Evolutionary conservation across 2,329 filamentous ascomycete species (phyloP).

Genomic region (Acephala macrosclerotiorum): DNA sequence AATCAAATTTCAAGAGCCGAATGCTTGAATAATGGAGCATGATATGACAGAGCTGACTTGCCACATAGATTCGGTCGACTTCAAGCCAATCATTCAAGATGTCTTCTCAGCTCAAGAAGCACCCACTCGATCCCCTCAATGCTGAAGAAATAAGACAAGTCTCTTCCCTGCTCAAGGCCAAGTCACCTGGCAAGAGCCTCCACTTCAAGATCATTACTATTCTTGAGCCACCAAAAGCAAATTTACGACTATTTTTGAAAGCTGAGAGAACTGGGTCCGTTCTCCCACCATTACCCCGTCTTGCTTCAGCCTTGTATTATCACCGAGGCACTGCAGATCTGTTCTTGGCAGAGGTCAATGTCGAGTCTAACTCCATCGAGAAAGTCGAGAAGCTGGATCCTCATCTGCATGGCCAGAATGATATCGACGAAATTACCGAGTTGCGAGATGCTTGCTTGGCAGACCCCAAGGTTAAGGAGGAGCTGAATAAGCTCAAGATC

Average conservation of each 20-base stretch:
- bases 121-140: constrained; percentile 37
- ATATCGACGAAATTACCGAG: constrained; percentile 36
- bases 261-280: constrained; percentile 33
- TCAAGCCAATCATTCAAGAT: constrained; percentile 9
- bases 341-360: constrained; percentile 34
- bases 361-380: constrained; percentile 27
- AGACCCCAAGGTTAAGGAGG: constrained; percentile 32
- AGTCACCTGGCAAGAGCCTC: constrained; percentile 27
- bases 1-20: too few species aligned
- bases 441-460: constrained; percentile 35
- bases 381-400: constrained; percentile 31
- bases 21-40: too few species aligned
- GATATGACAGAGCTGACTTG: background rate
- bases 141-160: constrained; percentile 32
- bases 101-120: constrained; percentile 12
- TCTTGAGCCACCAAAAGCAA: constrained; percentile 35
- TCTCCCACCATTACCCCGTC: constrained; percentile 18
- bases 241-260: constrained; percentile 30
- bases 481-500: constrained; percentile 33
- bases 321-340: constrained; percentile 34
- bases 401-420: constrained; percentile 35
- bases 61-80: background rate
- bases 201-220: constrained; percentile 38
- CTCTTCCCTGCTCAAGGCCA: constrained; percentile 31
- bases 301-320: constrained; percentile 34